Evolutionary conservation across 139 green algal species (phyloP), one percentile per base, ranked within the genome.

Genomic region (Diplosphaera chodatii): DNA sequence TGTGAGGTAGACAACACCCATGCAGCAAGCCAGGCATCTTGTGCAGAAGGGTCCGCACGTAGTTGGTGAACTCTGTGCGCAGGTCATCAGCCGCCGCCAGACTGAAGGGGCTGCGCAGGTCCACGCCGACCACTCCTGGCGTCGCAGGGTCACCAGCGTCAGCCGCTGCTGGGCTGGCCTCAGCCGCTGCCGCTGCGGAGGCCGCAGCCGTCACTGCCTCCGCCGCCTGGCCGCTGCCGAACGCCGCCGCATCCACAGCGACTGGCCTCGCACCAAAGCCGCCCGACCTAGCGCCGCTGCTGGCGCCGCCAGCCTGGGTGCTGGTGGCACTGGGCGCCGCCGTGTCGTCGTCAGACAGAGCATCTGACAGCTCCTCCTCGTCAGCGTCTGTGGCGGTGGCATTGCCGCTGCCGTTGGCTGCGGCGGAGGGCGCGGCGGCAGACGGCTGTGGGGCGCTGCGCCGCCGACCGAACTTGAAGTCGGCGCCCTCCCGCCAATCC

Each of bases 31-130:
- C n/a, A n/a, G n/a, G n/a, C n/a, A n/a, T n/a, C n/a, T n/a, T n/a
- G n/a, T n/a, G n/a, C n/a, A n/a, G n/a, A n/a, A n/a, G n/a, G n/a
- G n/a, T n/a, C n/a, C 77, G 80, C 18, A 91, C 91, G 79, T 94
- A 95, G 80, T 96, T 97, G 27, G 85, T 97, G 80, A 87, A 93
- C 21, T 83, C 80, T 3, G 84, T 88, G 18, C 64, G 32, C 67
- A 96, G 77, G 63, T 32, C 68, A 76, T 93, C 90, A 0, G 84
- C 85, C 30, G 76, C 76, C 20, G 48, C 59, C 63, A 92, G 78
- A 25, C 21, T n/a, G 64, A 83, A 92, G 0, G 87, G 84, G 1
- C 77, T 33, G 4, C 16, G 23, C 34, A 95, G 55, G 55, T 89
- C 77, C 21, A 90, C 76, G 10, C 84, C 86, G 0, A 70, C 69